These are phyloP conservation scores for Neospora caninum DNA, from an alignment of 169 alveolate genomes.

Conservation along the genomic window DNA sequence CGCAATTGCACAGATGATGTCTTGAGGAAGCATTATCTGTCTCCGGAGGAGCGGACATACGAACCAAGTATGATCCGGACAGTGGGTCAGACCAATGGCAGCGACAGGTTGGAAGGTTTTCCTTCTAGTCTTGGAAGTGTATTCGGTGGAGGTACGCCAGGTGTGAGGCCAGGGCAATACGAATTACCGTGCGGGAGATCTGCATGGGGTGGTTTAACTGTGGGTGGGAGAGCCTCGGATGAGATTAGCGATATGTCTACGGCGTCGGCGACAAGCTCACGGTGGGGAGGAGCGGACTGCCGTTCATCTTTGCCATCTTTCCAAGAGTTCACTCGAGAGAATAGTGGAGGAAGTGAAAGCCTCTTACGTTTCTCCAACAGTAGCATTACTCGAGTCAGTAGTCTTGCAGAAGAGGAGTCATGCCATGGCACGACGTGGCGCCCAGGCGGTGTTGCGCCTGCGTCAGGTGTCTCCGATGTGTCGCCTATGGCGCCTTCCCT, in stretches of 20 bases:
- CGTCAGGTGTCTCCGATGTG: background rate
- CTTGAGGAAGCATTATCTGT: background rate
- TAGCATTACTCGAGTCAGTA: background rate
- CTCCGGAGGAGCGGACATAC: background rate
- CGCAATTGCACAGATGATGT: background rate
- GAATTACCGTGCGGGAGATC: background rate
- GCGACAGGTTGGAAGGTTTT: background rate
- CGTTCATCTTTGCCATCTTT: background rate
- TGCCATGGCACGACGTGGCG: background rate
- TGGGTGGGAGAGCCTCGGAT: slow-evolving; percentile 11
- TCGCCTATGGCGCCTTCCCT: background rate
- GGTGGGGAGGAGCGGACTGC: background rate
- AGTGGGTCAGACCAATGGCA: background rate
- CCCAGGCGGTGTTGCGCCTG: background rate
- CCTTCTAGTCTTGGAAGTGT: background rate
- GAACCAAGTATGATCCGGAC: background rate
- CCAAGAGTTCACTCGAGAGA: background rate
- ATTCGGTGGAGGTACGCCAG: background rate
- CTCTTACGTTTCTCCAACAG: background rate
- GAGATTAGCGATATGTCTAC: slow-evolving; percentile 28
- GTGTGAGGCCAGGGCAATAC: background rate
- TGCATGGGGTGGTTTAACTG: background rate
- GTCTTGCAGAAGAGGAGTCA: slow-evolving; percentile 9
- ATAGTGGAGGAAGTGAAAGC: slow-evolving; percentile 18
- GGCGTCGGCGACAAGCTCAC: slow-evolving; percentile 6